phyloP scores from a whole-genome alignment of 2,329 filamentous ascomycete species.

The Dothideomycetidae sp. region DNA sequence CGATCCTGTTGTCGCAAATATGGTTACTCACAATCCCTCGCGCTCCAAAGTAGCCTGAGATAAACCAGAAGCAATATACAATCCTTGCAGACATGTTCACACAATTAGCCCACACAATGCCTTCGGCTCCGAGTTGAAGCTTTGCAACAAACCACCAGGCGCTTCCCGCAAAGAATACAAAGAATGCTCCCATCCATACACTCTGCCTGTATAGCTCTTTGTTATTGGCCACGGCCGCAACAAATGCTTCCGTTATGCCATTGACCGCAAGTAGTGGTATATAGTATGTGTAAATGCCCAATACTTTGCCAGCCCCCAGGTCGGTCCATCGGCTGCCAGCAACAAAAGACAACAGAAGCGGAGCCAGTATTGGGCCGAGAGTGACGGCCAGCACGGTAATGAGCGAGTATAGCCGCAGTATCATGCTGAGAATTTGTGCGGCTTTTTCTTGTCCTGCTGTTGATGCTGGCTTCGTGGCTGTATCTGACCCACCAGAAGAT shows the following conservation, averaged over 20 bases:
- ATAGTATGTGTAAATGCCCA: slow-evolving; percentile 79
- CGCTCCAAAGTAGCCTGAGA: slow-evolving; percentile 46
- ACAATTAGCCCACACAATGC: slow-evolving; percentile 73
- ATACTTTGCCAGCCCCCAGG: slow-evolving; percentile 56
- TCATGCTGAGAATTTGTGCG: slow-evolving; percentile 41
- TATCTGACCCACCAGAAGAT: not conserved
- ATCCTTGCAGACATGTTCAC: slow-evolving; percentile 85
- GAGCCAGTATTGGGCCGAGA: slow-evolving; percentile 62
- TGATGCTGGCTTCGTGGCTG: slow-evolving; percentile 2
- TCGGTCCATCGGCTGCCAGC: slow-evolving; percentile 64
- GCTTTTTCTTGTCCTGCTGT: slow-evolving; percentile 23
- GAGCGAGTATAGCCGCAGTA: slow-evolving; percentile 61
- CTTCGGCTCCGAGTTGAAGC: slow-evolving; percentile 55
- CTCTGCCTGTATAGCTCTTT: slow-evolving; percentile 64
- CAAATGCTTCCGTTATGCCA: slow-evolving; percentile 82
- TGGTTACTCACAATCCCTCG: slow-evolving; percentile 23
- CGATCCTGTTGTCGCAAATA: too few relatives aligned
- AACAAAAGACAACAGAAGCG: slow-evolving; percentile 57
- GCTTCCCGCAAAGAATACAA: slow-evolving; percentile 55
- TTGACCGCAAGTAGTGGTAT: slow-evolving; percentile 87
- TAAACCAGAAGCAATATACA: slow-evolving; percentile 63
- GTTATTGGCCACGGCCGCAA: slow-evolving; percentile 69
- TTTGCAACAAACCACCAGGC: slow-evolving; percentile 64
- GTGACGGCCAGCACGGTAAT: slow-evolving; percentile 54
- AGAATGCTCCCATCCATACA: slow-evolving; percentile 72